Conservation (phyloP, 306 rosid species). For the Fragaria nilgerrensis region DNA sequence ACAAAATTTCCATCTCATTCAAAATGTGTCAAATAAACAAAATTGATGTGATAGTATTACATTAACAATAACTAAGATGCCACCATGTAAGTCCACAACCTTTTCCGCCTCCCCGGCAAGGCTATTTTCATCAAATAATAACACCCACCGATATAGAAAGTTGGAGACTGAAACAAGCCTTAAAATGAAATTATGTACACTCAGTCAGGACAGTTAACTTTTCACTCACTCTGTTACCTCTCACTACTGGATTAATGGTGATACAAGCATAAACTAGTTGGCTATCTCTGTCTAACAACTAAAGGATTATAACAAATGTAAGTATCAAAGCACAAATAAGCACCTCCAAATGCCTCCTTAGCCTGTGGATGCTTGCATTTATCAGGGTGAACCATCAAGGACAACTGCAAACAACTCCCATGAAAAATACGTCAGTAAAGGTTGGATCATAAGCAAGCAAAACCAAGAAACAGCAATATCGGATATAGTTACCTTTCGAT, state of each 20-base stretch:
- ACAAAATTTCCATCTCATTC: background rate
- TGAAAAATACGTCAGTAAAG: constrained; percentile 14
- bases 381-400: constrained; percentile 96
- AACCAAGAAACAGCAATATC: background rate
- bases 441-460: constrained; percentile 2
- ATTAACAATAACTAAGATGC: background rate
- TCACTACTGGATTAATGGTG: background rate
- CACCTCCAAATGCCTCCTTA: constrained; percentile 98
- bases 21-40: background rate
- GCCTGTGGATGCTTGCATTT: constrained; percentile 98
- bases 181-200: background rate
- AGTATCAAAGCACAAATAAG: constrained; percentile 22
- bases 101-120: background rate
- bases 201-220: background rate
- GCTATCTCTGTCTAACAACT: background rate
- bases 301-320: background rate
- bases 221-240: background rate
- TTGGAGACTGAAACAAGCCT: background rate
- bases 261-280: background rate
- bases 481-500: constrained; percentile 69
- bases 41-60: background rate
- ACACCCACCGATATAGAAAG: background rate
- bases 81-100: background rate
- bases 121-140: background rate
- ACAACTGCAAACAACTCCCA: constrained; percentile 49